Percentiles rank a stretch among this genome's conserved stretches.
These are phyloP conservation scores for Fusarium staphyleae DNA, from an alignment of 2,329 filamentous ascomycete genomes.

Conservation along the genomic window DNA sequence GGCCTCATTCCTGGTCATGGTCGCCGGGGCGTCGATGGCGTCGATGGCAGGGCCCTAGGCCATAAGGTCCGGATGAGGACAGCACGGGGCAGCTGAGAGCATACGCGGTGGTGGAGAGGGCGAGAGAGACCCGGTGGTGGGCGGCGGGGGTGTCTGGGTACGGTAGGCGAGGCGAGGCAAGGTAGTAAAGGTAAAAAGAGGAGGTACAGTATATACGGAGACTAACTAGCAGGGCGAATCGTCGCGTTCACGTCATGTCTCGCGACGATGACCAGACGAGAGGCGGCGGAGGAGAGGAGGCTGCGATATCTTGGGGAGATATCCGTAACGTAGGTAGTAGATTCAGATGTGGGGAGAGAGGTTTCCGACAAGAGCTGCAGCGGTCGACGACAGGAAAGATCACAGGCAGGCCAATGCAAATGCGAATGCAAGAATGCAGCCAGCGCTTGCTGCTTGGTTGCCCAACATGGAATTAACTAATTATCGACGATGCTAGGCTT, in stretches of 20 bases:
- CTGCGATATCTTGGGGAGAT: constrained; percentile 28
- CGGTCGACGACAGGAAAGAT: constrained; percentile 1
- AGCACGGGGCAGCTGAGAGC: constrained; percentile 32
- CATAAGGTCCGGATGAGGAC: constrained; percentile 40
- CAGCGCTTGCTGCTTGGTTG: constrained; percentile 15
- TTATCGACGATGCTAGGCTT: constrained; percentile 27
- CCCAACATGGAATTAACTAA: constrained; percentile 32
- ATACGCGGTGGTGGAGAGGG: constrained; percentile 27
- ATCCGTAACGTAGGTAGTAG: constrained; percentile 2
- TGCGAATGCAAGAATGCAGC: constrained; percentile 9
- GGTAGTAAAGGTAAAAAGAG: not conserved
- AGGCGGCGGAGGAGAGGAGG: constrained; percentile 15
- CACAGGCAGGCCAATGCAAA: constrained; percentile 3
- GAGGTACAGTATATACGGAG: constrained; percentile 16
- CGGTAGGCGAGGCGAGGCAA: not conserved
- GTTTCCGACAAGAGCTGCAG: not conserved
- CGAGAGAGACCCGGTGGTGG: constrained; percentile 17
- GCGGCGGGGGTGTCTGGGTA: constrained; percentile 21
- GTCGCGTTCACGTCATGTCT: constrained; percentile 46
- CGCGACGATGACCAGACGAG: constrained; percentile 7
- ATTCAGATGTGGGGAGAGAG: not conserved
- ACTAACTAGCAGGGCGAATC: constrained; percentile 10
- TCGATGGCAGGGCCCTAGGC: constrained; percentile 43
- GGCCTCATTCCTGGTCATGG: constrained; percentile 73
- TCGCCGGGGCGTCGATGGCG: constrained; percentile 50